These are phyloP conservation scores for Hanseniaspora vineae DNA, from an alignment of 805 yeast genomes.

Conservation along the genomic window DNA sequence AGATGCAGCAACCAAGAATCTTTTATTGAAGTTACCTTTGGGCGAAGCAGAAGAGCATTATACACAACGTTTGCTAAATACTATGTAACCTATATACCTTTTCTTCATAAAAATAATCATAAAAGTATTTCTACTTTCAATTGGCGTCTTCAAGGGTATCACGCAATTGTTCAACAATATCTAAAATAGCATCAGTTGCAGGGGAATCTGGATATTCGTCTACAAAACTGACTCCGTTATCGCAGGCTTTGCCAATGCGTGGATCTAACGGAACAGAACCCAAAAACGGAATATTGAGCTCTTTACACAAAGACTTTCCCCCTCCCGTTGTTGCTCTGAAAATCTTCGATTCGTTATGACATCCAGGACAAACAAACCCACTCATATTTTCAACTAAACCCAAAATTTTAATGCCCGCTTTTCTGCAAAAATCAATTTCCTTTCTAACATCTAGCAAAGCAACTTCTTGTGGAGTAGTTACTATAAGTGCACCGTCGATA, in stretches of 20 bases:
- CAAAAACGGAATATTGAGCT: slow-evolving; percentile 60
- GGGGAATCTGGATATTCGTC: slow-evolving; percentile 86
- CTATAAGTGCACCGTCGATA: slow-evolving; percentile 87
- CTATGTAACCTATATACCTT: slow-evolving; percentile 6
- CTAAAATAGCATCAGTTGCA: slow-evolving; percentile 73
- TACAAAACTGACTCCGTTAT: slow-evolving; percentile 70
- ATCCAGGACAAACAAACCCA: slow-evolving; percentile 93
- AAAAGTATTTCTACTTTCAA: neutral
- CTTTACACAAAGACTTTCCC: slow-evolving; percentile 73
- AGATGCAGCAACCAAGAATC: slow-evolving; percentile 2
- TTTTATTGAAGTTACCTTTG: slow-evolving; percentile 12
- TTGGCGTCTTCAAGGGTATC: slow-evolving; percentile 30
- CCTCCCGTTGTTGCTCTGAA: slow-evolving; percentile 97
- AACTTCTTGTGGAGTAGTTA: slow-evolving; percentile 97
- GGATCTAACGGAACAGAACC: slow-evolving; percentile 97
- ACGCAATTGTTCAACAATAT: slow-evolving; percentile 63
- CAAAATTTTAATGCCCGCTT: slow-evolving; percentile 72
- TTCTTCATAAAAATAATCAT: neutral
- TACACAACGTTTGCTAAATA: slow-evolving; percentile 21
- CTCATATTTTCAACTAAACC: slow-evolving; percentile 97
- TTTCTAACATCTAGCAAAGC: slow-evolving; percentile 89
- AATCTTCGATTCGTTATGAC: slow-evolving; percentile 80
- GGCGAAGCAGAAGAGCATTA: slow-evolving; percentile 20
- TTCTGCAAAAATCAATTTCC: slow-evolving; percentile 87
- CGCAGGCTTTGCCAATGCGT: slow-evolving; percentile 81